Conservation (phyloP, 805 yeast species). For the Candida silvicultrix region DNA sequence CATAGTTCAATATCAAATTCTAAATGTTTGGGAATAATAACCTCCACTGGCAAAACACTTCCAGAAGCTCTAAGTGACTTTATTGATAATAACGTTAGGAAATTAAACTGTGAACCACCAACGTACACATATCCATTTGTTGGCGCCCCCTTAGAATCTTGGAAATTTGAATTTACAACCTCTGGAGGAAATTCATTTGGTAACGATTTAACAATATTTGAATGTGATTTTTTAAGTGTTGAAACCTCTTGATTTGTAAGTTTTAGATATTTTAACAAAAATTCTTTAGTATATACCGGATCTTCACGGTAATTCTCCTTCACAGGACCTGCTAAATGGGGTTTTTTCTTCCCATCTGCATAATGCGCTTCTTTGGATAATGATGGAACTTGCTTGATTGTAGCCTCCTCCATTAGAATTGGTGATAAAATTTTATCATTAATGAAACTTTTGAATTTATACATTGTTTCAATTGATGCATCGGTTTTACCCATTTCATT, state of each 20-base stretch:
- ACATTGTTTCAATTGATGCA: not conserved
- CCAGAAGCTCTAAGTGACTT: constrained; percentile 51
- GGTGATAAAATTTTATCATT: constrained; percentile 5
- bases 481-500: not conserved
- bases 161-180: not conserved
- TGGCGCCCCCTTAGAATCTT: not conserved
- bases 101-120: constrained; percentile 64
- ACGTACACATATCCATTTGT: constrained; percentile 56
- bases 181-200: constrained; percentile 18
- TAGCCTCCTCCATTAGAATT: constrained; percentile 1
- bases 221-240: constrained; percentile 8
- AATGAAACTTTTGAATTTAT: not conserved
- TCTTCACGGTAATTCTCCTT: constrained; percentile 11
- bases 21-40: constrained; percentile 56
- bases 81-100: constrained; percentile 48
- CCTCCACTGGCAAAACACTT: constrained; percentile 67
- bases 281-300: constrained; percentile 11
- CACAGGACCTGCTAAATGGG: constrained; percentile 11
- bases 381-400: not conserved
- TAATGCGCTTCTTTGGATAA: constrained; percentile 3
- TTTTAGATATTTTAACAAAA: constrained; percentile 5
- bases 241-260: constrained; percentile 5
- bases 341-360: constrained; percentile 8
- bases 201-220: constrained; percentile 20
- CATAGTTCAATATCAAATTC: constrained; percentile 69